A percentile compares a stretch with the other conserved stretches of the same genome.
Conservation (phyloP, 306 rosid species). For the Begonia fuchsioides region DNA sequence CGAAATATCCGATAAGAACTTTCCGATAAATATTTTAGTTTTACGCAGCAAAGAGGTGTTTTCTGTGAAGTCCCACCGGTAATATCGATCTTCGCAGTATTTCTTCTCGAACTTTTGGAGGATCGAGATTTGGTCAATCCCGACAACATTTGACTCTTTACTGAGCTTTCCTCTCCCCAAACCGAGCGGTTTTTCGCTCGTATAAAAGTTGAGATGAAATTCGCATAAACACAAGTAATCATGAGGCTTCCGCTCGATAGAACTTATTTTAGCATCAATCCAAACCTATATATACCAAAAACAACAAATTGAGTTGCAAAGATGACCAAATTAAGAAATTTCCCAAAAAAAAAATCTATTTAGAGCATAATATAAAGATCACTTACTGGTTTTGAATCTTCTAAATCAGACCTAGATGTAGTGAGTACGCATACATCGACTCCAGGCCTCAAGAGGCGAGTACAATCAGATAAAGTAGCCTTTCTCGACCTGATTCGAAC, state of each 20-base stretch:
- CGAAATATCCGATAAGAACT: conserved; percentile 48
- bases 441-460: conserved; percentile 59
- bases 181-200: conserved; percentile 68
- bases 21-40: conserved; percentile 58
- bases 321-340: neutral
- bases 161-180: conserved; percentile 44
- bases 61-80: conserved; percentile 64
- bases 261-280: conserved; percentile 75
- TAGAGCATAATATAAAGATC: conserved; percentile 5
- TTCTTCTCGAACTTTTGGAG: conserved; percentile 47
- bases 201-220: conserved; percentile 56
- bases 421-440: conserved; percentile 56
- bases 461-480: conserved; percentile 61
- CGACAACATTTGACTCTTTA: conserved; percentile 36
- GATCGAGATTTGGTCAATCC: conserved; percentile 46
- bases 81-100: conserved; percentile 32
- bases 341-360: neutral
- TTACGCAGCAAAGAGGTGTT: conserved; percentile 40
- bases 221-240: conserved; percentile 51
- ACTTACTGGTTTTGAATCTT: conserved; percentile 36
- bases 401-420: conserved; percentile 18
- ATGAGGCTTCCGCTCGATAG: conserved; percentile 70
- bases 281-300: conserved; percentile 27
- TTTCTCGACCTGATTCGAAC: conserved; percentile 57
- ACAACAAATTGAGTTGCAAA: neutral